These are phyloP conservation scores for Penicillium olsonii DNA, from an alignment of 2,329 filamentous ascomycete genomes.

Conservation along the genomic window DNA sequence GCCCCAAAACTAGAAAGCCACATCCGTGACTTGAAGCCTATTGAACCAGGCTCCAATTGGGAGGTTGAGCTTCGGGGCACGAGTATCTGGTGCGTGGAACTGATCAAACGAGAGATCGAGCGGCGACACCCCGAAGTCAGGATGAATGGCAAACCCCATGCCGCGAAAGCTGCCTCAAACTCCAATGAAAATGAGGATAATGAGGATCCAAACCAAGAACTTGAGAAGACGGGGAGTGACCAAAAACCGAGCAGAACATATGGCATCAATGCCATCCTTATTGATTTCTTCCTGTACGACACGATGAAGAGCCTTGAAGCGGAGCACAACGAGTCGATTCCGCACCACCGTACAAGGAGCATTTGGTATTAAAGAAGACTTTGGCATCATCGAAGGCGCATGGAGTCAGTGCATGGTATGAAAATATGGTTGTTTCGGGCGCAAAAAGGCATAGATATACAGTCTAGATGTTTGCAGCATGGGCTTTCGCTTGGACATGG, in stretches of 20 bases:
- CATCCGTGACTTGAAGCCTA: constrained; percentile 63
- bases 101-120: constrained; percentile 79
- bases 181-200: constrained; percentile 4
- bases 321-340: constrained; percentile 58
- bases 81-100: constrained; percentile 94
- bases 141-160: constrained; percentile 8
- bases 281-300: constrained; percentile 98
- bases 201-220: constrained; percentile 10
- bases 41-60: constrained; percentile 73
- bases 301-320: constrained; percentile 82
- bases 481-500: not conserved
- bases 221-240: constrained; percentile 8
- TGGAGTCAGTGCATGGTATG: not conserved
- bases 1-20: constrained; percentile 74
- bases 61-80: constrained; percentile 89
- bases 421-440: constrained; percentile 3
- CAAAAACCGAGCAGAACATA: constrained; percentile 24
- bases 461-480: not conserved
- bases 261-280: constrained; percentile 79
- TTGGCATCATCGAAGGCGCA: constrained; percentile 2
- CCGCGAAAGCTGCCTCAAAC: not conserved
- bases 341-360: constrained; percentile 86
- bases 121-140: constrained; percentile 69
- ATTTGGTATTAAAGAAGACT: constrained; percentile 77
- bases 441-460: not conserved